phyloP scores from a whole-genome alignment of 192 early-diverging fungal genomes.

The Backusella sp. region DNA sequence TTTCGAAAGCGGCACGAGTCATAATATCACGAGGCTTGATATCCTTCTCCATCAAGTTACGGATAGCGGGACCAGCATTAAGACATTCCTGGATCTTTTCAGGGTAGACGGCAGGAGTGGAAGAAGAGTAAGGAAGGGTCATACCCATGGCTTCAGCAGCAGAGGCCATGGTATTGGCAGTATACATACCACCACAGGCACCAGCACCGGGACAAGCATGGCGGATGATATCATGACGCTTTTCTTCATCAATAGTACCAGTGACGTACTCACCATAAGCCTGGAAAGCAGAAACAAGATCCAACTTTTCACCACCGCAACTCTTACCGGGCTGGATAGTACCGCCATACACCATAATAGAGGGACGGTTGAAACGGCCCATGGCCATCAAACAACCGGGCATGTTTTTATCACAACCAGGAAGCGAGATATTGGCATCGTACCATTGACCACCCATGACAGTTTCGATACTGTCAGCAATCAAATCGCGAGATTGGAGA shows the following conservation, averaged over 20 bases:
- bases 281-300: constrained; percentile 98
- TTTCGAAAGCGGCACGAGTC: constrained; percentile 93
- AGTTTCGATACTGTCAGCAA: constrained; percentile 99
- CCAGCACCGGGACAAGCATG: constrained; percentile 87
- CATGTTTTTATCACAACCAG: constrained; percentile 98
- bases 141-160: constrained; percentile 98
- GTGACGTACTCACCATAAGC: constrained; percentile 90
- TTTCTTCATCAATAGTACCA: constrained; percentile 86
- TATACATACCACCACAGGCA: constrained; percentile 90
- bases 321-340: constrained; percentile 83
- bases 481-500: constrained; percentile 94
- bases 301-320: constrained; percentile 70
- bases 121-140: constrained; percentile 93
- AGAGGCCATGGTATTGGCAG: constrained; percentile 71
- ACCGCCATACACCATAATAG: constrained; percentile 97
- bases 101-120: constrained; percentile 87
- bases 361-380: constrained; percentile 93
- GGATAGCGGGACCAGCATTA: constrained; percentile 82
- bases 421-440: constrained; percentile 97
- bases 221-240: constrained; percentile 73
- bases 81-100: constrained; percentile 90
- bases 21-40: constrained; percentile 96
- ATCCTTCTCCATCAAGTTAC: constrained; percentile 85
- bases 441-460: constrained; percentile 99
- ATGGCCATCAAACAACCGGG: constrained; percentile 97